phyloP scores from a whole-genome alignment of 768 basidiomycete genomes.

The Rossbeevera mucosa region DNA sequence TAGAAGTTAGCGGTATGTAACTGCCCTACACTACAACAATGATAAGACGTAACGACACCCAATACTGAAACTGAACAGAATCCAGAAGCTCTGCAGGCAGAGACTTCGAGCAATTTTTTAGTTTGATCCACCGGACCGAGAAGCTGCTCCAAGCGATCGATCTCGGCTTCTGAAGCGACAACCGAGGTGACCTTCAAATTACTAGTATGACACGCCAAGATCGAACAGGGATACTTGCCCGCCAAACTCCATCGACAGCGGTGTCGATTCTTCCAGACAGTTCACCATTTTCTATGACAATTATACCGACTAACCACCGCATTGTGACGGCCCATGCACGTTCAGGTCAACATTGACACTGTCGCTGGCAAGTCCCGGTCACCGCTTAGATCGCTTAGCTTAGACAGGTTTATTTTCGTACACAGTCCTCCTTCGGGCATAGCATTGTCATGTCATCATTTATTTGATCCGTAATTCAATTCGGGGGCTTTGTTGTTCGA shows the following conservation, averaged over 20 bases:
- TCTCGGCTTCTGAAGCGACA: no score
- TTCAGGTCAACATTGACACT: not conserved
- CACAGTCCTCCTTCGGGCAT: not conserved
- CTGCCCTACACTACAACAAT: no score
- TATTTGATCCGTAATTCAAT: conserved; percentile 11
- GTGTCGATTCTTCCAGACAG: not conserved
- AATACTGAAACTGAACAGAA: no score
- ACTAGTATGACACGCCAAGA: not conserved
- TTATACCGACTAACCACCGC: not conserved
- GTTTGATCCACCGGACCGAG: not conserved
- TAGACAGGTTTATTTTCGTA: not conserved
- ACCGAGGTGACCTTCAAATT: not conserved
- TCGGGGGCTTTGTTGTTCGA: conserved; percentile 13
- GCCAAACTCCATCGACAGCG: not conserved
- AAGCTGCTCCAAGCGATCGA: no score
- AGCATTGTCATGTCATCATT: conserved; percentile 19
- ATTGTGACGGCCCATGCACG: not conserved
- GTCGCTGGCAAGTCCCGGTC: not conserved
- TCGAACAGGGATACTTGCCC: not conserved
- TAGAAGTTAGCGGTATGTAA: no score
- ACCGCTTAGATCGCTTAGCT: not conserved
- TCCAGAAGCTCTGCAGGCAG: not conserved
- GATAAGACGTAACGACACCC: no score
- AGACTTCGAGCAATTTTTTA: not conserved
- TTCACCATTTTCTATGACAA: not conserved